These are phyloP conservation scores for Carex parvula DNA, from an alignment of 176 grass and related monocot species.

Conservation along the genomic window DNA sequence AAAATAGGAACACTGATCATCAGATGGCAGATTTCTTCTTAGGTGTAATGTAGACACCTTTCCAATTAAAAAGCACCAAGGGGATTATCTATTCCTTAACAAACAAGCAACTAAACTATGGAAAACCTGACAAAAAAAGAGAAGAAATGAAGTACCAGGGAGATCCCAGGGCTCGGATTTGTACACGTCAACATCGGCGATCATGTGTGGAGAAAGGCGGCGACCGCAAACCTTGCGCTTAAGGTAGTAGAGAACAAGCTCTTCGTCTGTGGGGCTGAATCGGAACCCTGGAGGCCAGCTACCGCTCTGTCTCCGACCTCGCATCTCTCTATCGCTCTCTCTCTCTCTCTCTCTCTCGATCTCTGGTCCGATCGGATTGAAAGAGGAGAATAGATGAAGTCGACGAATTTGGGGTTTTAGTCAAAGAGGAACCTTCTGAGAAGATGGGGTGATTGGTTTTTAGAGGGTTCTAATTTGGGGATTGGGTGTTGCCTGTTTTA, in stretches of 20 bases:
- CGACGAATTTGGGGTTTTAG: not conserved
- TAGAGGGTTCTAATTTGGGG: not conserved
- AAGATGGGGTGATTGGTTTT: not conserved
- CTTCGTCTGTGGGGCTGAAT: conserved; percentile 98
- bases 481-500: not conserved
- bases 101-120: not conserved
- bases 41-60: not conserved
- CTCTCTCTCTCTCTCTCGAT: not conserved
- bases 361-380: not conserved
- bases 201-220: conserved; percentile 44
- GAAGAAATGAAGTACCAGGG: conserved; percentile 40
- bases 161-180: conserved; percentile 92
- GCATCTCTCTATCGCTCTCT: not conserved
- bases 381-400: not conserved
- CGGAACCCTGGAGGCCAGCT: conserved; percentile 87
- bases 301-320: conserved; percentile 7
- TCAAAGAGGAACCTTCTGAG: conserved; percentile 3
- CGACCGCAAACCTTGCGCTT: conserved; percentile 72
- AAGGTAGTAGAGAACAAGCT: conserved; percentile 93
- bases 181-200: conserved; percentile 87
- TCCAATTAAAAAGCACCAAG: not conserved
- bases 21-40: too few relatives aligned
- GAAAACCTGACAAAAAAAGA: not conserved
- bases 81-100: not conserved
- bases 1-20: too few relatives aligned